Base-by-base conservation (phyloP, 108 stramenopile genomes). In the Licmophora abbreviata region DNA sequence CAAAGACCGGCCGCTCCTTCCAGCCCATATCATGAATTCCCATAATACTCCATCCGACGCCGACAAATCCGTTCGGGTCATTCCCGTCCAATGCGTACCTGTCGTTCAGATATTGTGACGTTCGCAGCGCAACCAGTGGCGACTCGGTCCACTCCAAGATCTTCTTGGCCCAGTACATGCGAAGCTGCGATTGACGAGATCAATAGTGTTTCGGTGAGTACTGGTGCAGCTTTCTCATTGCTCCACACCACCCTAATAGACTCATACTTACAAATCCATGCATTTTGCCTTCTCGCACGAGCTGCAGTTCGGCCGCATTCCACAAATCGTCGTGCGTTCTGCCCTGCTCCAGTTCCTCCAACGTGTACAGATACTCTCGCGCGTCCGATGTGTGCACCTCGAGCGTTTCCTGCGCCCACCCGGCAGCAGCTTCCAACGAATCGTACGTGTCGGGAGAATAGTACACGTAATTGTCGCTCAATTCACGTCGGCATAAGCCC, bases 131-230 rank as follows among this genome's bases (percentile, higher is more conserved):
- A 28, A 82, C 66, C 8, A 61, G 63, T 3, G 99, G 96, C 4
- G 79, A 62, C 21, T 65, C 51, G 0, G 99, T 94, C 99, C 99
- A 99, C 62, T 97, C 96, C 29, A 98, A 71, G 47, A 98, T 92
- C 66, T 99, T 98, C 67, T 99, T 99, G 29, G 99, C 99, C 99
- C 99, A 99, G 64, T 98, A 98, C 99, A 99, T 99, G 29, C 99
- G 79, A 72, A 90, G 58, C 69, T 70, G 32, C 6, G 11, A 28
- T 24, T 21, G 12, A 7, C 15, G n/a, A n/a, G n/a, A 44, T 8
- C 15, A 18, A 44, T 21, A 44, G 15, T 18, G 43, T 15, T 8
- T 8, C 8, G 22, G 43, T 8, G 22, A 8, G 7, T 7, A 21
- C 43, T 7, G 15, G 15, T 50, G 8, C 15, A 34, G 14, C n/a